Evolutionary conservation across 768 basidiomycete genomes (phyloP), one percentile per base, ranked within the genome.

Genomic region (Lepiota venenata): DNA sequence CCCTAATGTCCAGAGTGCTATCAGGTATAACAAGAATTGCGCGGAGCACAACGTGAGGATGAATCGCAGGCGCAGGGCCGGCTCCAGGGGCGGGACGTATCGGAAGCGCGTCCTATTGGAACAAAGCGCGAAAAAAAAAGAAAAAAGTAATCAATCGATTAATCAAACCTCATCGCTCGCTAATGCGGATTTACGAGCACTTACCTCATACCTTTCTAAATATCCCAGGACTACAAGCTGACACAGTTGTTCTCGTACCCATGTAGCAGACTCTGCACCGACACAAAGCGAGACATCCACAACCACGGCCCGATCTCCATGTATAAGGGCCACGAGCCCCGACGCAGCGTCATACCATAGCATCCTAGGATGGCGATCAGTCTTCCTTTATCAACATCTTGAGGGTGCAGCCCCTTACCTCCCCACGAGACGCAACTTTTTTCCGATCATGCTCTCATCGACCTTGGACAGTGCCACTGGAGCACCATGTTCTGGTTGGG

Each of bases 351-450:
- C 83, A 63, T 85, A 84, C 27, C 76, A 71, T 35, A 85, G 72
- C 58, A 87, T 71, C 61, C 86, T 88, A 51, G 14, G 25, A 39
- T 43, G 39, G 53, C 32, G 47, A 47, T 54, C 38, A 38, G 29
- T 32, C 52, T 54, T 54, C 45, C 36, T 40, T 47, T 32, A 25
- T 47, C 44, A 32, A n/a, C 36, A 52, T 16, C 21, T 38, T n/a
- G 25, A 25, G 46, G 16, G 42, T n/a, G 20, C 15, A 40, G 35
- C 29, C 10, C 64, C 77, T 55, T 66, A 85, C 85, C 80, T 71
- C 60, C 83, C 85, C 21, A 80, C 79, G 44, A 87, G 66, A 53
- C 84, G 74, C 57, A 87, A 58, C 68, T 87, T 87, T 51, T 68
- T 70, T 43, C 80, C 80, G 43, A 73, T 59, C 35, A 77, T 59